Evolutionary conservation across 2,329 filamentous ascomycete genomes (phyloP), one percentile per base, ranked within the genome.

Genomic region (Fusarium mangiferae): DNA sequence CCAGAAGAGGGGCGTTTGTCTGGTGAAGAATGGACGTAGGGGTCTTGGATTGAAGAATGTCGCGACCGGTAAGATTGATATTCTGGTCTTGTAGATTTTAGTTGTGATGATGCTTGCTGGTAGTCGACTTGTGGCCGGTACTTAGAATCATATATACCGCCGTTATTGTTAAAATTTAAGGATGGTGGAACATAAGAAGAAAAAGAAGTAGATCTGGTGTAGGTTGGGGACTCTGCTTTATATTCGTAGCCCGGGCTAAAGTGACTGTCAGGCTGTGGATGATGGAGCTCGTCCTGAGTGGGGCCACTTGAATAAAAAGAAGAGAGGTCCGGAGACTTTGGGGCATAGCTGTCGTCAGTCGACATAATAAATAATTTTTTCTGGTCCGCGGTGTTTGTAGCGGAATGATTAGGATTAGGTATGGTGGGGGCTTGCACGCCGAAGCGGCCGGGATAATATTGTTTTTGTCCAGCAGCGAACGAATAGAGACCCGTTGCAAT

Each of bases 241-340:
- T 82, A 81, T 77, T 80, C 76, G 73, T 81, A 80, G 75, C 77
- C 78, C 41, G 75, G 66, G 64, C 56, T 72, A 71, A 76, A 74
- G 75, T 73, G 65, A 75, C 71, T 75, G 72, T 70, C 78, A 75
- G 75, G 79, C 77, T 80, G 74, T 78, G 78, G 74, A 80, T 75
- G 68, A 73, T 77, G 79, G 55, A 78, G 78, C 65, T 81, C 79
- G 71, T 82, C 81, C 70, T 80, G 78, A 73, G 80, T 81, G 79
- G 82, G 80, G 78, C 79, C 74, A 70, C 82, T 79, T 69, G 86
- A 82, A 77, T 85, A 87, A 80, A 90, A 86, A 67, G 86, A 88
- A 68, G 88, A 89, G 74, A 90, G 85, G 83, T 90, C 88, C 78
- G 88, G 88, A 77, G 88, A 90, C 80, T 86, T 88, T 75, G 88